These are phyloP conservation scores for Botrytis porri DNA, from an alignment of 2,329 filamentous ascomycete genomes.

Conservation along the genomic window DNA sequence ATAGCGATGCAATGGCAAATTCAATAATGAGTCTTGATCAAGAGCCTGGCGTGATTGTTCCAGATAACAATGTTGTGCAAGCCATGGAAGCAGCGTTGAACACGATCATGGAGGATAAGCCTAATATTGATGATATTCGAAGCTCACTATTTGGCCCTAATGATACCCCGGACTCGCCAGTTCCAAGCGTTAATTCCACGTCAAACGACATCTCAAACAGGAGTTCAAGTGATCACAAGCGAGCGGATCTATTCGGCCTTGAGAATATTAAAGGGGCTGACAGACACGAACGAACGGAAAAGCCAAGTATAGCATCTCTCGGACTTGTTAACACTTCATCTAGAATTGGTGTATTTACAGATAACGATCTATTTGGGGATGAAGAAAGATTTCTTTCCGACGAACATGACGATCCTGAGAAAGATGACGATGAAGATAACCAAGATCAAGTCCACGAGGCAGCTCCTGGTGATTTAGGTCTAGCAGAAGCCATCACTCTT, in stretches of 20 bases:
- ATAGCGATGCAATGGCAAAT: conserved; percentile 64
- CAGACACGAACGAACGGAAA: conserved; percentile 57
- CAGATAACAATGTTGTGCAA: conserved; percentile 79
- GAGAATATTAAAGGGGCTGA: conserved; percentile 42
- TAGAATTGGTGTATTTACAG: conserved; percentile 86
- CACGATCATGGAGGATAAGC: conserved; percentile 83
- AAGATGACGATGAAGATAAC: conserved; percentile 56
- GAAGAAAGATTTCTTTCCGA: conserved; percentile 83
- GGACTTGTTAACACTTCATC: conserved; percentile 86
- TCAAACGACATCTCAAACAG: conserved; percentile 59
- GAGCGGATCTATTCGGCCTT: conserved; percentile 44
- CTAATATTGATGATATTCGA: conserved; percentile 61
- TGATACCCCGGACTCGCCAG: conserved; percentile 40
- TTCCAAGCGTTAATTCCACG: conserved; percentile 49
- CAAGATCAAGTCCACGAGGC: conserved; percentile 89
- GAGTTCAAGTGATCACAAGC: conserved; percentile 58
- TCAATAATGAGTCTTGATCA: conserved; percentile 80
- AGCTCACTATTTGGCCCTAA: conserved; percentile 65
- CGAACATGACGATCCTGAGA: conserved; percentile 70
- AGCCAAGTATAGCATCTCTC: conserved; percentile 85
- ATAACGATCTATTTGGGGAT: conserved; percentile 90
- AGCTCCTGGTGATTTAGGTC: conserved; percentile 86
- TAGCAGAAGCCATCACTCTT: conserved; percentile 87
- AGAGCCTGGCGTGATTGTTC: conserved; percentile 56
- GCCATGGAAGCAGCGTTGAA: conserved; percentile 91